phyloP scores from a whole-genome alignment of 768 basidiomycete species.

The Rhodotorula paludigena region DNA sequence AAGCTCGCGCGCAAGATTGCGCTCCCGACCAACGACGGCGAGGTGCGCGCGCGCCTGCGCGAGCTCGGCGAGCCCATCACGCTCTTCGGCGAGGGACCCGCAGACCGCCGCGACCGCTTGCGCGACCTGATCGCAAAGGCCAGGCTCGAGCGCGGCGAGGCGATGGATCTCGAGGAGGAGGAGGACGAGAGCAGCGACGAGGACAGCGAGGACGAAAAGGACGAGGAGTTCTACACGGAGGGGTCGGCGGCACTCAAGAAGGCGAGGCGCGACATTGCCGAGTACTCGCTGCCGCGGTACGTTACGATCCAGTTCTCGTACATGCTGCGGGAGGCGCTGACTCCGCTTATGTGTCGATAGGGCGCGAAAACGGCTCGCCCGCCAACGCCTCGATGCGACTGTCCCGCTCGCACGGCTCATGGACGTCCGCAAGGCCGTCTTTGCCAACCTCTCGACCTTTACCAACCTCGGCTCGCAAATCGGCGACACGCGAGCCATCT shows the following conservation, averaged over 20 bases:
- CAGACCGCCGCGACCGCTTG: constrained; percentile 85
- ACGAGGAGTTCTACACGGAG: constrained; percentile 92
- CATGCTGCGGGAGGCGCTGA: constrained; percentile 57
- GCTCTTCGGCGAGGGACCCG: constrained; percentile 73
- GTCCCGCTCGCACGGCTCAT: constrained; percentile 82
- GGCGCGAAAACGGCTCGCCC: constrained; percentile 88
- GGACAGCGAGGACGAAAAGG: constrained; percentile 51
- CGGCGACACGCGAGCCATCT: constrained; percentile 90
- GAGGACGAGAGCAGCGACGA: constrained; percentile 6
- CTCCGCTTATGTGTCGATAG: constrained; percentile 55
- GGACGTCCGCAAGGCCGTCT: constrained; percentile 86
- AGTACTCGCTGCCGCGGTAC: constrained; percentile 92
- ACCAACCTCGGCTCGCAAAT: constrained; percentile 94
- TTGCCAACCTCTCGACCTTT: constrained; percentile 85
- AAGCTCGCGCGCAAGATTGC: constrained; percentile 89
- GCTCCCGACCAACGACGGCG: constrained; percentile 93
- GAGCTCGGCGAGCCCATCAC: constrained; percentile 97
- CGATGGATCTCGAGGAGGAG: constrained; percentile 64
- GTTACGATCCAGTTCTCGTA: constrained; percentile 45
- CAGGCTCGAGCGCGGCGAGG: constrained; percentile 45
- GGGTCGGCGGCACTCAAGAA: constrained; percentile 81
- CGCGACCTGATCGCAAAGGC: constrained; percentile 93
- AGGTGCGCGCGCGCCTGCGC: constrained; percentile 79
- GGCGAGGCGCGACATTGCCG: constrained; percentile 77
- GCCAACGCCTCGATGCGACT: constrained; percentile 84